Evolutionary conservation across 805 yeast species (phyloP).

Genomic region (Schwanniomyces pseudopolymorphus): DNA sequence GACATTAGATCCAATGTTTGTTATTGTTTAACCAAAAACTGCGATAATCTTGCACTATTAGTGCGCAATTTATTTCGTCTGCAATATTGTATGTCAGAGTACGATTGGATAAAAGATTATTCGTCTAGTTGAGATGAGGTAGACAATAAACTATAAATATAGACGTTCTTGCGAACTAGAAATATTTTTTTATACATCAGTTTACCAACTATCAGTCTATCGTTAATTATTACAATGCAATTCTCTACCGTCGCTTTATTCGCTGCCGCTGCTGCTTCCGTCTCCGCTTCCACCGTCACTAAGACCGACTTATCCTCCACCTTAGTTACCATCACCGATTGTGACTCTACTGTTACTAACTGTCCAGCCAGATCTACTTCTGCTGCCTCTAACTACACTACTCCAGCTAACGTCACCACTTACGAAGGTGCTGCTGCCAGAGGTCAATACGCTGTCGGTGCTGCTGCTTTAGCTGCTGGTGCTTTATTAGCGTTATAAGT

Average conservation of each 20-base stretch:
- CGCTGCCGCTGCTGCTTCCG: conserved; percentile 34
- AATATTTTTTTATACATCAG: neutral
- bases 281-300: conserved; percentile 26
- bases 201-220: conserved; percentile 33
- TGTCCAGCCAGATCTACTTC: conserved; percentile 36
- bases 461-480: conserved; percentile 49
- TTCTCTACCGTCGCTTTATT: conserved; percentile 38
- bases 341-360: conserved; percentile 41
- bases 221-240: conserved; percentile 39
- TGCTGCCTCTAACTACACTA: conserved; percentile 15
- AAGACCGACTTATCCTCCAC: conserved; percentile 30
- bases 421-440: conserved; percentile 38
- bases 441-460: conserved; percentile 41
- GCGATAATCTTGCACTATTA: neutral
- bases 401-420: conserved; percentile 33
- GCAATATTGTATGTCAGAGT: neutral
- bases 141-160: neutral
- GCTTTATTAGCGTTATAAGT: conserved; percentile 61
- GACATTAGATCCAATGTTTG: neutral
- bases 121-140: neutral
- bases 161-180: neutral
- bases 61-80: neutral
- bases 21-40: neutral
- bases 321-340: conserved; percentile 43
- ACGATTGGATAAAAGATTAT: neutral